Percentiles rank a stretch among this genome's conserved stretches.
These are phyloP conservation scores for Panicum virgatum DNA, from an alignment of 202 grass and related monocot species.

Conservation along the genomic window DNA sequence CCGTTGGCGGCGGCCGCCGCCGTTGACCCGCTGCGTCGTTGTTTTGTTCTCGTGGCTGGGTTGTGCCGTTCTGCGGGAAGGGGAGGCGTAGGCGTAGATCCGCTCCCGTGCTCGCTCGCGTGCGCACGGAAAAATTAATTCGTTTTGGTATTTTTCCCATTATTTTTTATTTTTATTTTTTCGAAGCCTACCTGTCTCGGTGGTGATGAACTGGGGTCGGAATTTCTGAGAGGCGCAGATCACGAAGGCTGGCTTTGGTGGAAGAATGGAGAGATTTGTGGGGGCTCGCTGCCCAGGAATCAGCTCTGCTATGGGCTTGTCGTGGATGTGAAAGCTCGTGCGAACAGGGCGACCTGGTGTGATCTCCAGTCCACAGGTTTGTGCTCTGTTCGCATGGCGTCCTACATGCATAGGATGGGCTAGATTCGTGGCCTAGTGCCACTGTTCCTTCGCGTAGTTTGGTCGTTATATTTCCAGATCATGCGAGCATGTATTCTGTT, in stretches of 20 bases:
- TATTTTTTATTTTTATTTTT: background rate
- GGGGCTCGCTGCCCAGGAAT: constrained; percentile 3
- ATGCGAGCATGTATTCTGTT: background rate
- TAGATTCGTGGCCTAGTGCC: background rate
- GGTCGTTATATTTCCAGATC: background rate
- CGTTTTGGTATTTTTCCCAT: background rate
- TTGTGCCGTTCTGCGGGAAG: background rate
- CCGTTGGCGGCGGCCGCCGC: constrained; percentile 2
- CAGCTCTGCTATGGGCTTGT: background rate
- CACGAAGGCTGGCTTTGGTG: background rate
- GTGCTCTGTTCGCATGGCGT: background rate
- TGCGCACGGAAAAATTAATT: background rate
- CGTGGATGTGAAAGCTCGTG: background rate
- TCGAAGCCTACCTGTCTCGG: background rate
- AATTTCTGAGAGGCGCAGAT: background rate
- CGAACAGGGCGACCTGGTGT: background rate
- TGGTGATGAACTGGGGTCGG: background rate
- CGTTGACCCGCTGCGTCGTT: constrained; percentile 18
- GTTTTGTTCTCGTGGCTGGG: background rate
- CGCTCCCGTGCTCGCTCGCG: background rate
- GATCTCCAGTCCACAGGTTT: background rate
- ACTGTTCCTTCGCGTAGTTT: background rate
- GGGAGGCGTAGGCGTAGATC: background rate
- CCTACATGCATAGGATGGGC: background rate
- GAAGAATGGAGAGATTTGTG: background rate